phyloP scores from a whole-genome alignment of 192 early-diverging fungal genomes.

The Linnemannia hyalina region DNA sequence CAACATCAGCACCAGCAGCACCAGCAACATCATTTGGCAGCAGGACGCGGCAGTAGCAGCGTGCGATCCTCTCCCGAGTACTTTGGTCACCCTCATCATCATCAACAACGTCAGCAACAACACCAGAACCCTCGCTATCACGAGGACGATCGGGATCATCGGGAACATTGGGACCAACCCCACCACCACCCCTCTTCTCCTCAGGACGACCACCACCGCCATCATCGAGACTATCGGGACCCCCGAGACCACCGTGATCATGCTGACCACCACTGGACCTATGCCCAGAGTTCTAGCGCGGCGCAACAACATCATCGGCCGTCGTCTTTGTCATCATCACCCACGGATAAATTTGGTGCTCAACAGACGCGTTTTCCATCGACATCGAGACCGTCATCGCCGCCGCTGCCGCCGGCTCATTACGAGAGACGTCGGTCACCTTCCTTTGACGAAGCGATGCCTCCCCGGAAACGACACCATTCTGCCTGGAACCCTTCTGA shows the following conservation, averaged over 20 bases:
- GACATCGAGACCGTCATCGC: not conserved
- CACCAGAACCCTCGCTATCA: not conserved
- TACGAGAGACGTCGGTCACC: not conserved
- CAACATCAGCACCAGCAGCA: not conserved
- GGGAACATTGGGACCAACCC: not conserved
- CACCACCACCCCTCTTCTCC: not conserved
- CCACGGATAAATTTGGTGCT: not conserved
- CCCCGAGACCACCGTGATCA: not conserved
- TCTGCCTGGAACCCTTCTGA: not conserved
- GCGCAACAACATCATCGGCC: not conserved
- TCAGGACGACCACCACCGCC: not conserved
- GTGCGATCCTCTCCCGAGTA: not conserved
- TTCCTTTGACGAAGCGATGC: not conserved
- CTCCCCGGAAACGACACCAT: slow-evolving; percentile 3
- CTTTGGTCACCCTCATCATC: not conserved
- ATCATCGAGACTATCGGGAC: not conserved
- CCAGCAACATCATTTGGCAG: not conserved
- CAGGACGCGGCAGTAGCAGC: not conserved
- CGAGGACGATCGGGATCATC: not conserved
- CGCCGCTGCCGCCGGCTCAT: not conserved
- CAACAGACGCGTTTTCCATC: not conserved
- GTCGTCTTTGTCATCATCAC: not conserved
- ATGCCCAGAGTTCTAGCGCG: not conserved
- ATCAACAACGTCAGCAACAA: not conserved
- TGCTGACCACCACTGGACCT: not conserved